These are phyloP conservation scores for Coemansia sp. DNA, from an alignment of 192 early-diverging fungal genomes.

Conservation along the genomic window DNA sequence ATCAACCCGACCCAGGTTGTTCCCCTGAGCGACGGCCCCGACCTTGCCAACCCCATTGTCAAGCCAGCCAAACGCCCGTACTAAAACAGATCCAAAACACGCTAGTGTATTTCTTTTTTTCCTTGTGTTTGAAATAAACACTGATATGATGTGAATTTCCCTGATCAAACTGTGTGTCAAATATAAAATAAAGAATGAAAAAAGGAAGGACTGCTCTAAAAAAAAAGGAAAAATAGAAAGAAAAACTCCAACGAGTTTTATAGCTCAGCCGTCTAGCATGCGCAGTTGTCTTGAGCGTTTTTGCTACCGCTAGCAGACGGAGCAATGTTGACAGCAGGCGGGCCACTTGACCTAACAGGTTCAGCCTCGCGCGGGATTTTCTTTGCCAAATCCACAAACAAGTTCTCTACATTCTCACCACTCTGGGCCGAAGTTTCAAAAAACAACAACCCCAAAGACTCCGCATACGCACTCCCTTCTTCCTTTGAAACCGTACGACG, in stretches of 20 bases:
- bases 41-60: conserved; percentile 33
- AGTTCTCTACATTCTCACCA: conserved; percentile 75
- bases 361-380: conserved; percentile 61
- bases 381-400: conserved; percentile 88
- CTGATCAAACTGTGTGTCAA: too few relatives aligned
- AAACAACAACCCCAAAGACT: conserved; percentile 76
- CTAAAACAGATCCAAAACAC: background rate
- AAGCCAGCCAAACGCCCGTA: conserved; percentile 39
- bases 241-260: background rate
- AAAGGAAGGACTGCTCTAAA: too few relatives aligned
- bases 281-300: conserved; percentile 31
- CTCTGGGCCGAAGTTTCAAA: conserved; percentile 88
- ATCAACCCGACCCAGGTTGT: conserved; percentile 91
- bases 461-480: conserved; percentile 78
- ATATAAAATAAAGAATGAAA: too few relatives aligned
- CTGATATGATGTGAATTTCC: background rate
- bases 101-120: too few relatives aligned
- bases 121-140: background rate
- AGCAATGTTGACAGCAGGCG: conserved; percentile 45
- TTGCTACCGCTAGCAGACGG: conserved; percentile 16
- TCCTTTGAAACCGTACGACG: conserved; percentile 70
- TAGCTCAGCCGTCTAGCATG: conserved; percentile 22
- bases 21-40: conserved; percentile 71
- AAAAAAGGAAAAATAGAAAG: too few relatives aligned
- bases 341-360: conserved; percentile 3